Evolutionary conservation across 441 rosid genomes (phyloP), one percentile per base, ranked within the genome.

Genomic region (Gossypium laxum): DNA sequence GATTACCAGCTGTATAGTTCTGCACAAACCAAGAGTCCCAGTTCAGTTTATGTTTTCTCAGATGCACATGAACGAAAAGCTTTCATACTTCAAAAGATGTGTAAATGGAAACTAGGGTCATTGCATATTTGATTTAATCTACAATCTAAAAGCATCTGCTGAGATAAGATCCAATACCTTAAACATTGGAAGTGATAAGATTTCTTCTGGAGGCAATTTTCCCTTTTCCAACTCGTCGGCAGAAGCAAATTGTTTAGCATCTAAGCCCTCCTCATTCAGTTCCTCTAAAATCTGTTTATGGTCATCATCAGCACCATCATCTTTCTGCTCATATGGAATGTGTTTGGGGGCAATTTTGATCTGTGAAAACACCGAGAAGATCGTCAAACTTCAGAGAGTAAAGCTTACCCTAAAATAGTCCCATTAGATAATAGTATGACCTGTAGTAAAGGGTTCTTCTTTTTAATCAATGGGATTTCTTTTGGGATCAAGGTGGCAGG

Each of bases 151-250:
- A 74, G 70, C 15, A 14, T 54, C 28, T 71, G 55, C 32, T 17
- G 21, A 34, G 45, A 63, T 21, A 54, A 34, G 67, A 34, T 54
- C 24, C 14, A 7, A 52, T 81, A 91, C 98, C 98, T 94, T 94
- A 76, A 94, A 91, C 90, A 86, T 86, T 55, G 98, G 97, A 73
- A 94, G 89, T 12, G 96, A 90, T 50, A 94, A 78, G 81, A 94
- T 90, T 79, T 94, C 96, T 78, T 91, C 96, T 21, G 93, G 89
- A 61, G 91, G 93, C 74, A 91, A 82, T 87, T 82, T 86, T 74
- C 91, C 91, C 70, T 78, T 82, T 78, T 86, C 89, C 77, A 91
- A 68, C 80, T 91, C 96, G 67, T 86, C 93, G 51, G 69, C 81
- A 70, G 84, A 82, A 32, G 88, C 88, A 86, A 77, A 90, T 15